phyloP scores from a whole-genome alignment of 129 eudicot species.

The Dittrichia graveolens region DNA sequence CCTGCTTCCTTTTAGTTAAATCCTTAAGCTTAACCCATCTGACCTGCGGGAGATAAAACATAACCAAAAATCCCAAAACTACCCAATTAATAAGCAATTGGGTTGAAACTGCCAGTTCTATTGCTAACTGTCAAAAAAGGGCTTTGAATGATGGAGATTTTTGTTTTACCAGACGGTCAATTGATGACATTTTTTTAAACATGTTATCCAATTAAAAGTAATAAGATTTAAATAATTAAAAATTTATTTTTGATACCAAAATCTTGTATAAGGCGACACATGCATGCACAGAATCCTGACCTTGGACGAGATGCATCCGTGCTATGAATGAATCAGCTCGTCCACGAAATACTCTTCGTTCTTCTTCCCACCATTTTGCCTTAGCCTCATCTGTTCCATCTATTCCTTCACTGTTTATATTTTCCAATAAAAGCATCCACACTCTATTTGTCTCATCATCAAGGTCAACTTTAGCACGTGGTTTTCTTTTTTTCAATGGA shows the following conservation, averaged over 20 bases:
- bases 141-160: no score
- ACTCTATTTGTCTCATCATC: conserved; percentile 97
- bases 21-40: no score
- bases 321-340: conserved; percentile 91
- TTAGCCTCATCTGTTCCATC: conserved; percentile 91
- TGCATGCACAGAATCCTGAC: conserved; percentile 34
- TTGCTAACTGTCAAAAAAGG: no score
- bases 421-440: conserved; percentile 86
- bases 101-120: no score
- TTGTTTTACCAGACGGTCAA: no score
- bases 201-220: no score
- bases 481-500: conserved; percentile 53
- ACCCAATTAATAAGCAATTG: no score
- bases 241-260: not conserved
- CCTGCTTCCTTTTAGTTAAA: no score
- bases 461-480: conserved; percentile 87
- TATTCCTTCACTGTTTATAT: conserved; percentile 82
- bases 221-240: not conserved
- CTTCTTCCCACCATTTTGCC: conserved; percentile 97
- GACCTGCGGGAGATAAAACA: no score
- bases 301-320: conserved; percentile 99
- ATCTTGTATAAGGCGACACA: not conserved
- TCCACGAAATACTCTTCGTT: conserved; percentile 77
- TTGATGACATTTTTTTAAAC: no score
- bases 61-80: no score